Base-by-base conservation (phyloP, 768 basidiomycete genomes). In the Boletus vermiculosoides region DNA sequence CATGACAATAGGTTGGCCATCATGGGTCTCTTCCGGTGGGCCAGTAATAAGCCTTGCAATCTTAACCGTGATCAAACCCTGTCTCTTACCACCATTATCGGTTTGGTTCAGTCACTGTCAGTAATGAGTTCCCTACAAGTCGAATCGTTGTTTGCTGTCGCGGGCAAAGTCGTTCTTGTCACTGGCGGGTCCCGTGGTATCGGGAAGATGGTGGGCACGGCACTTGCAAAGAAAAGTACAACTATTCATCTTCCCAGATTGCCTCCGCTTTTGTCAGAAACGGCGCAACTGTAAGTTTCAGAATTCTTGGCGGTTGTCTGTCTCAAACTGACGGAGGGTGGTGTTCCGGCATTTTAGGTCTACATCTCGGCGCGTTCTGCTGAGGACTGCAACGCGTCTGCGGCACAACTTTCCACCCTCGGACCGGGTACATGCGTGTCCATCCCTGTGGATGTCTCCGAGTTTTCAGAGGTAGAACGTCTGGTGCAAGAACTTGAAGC, bases 151-250 rank as follows among this genome's bases (percentile, higher is more conserved):
- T 86, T 86, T 65, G 63, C 74, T 57, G 83, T 86, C 55, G 67
- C 76, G 34, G 80, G 73, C 25, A 83, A 80, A 57, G 74, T 81
- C 16, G 83, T 85, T 5, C 74, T 88, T 23, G 77, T 86, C 39
- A 87, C 85, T 4, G 87, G 87, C 8, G 87, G 86, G 12, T 83
- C 81, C 30, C 74, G 83, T 55, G 86, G 86, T 6, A 79, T 87
- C 31, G 85, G 87, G 5, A 86, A 83, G 73, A 84, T 84, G 83
- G 83, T 80, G 49, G 58, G 74, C 69, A 16, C 33, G 16, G 45
- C 12, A 3, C 23, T 40, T 42, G 12, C 51, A 34, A n/a, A 40
- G 41, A 45, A 41, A 31, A 36, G 22, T 20, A n/a, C 20, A 55
- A 62, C 5, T 9, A 44, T 30, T 66, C 56, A 61, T 44, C 50